Evolutionary conservation across 139 green algal species (phyloP), one percentile per base, ranked within the genome.

Genomic region (Klebsormidium nitens): DNA sequence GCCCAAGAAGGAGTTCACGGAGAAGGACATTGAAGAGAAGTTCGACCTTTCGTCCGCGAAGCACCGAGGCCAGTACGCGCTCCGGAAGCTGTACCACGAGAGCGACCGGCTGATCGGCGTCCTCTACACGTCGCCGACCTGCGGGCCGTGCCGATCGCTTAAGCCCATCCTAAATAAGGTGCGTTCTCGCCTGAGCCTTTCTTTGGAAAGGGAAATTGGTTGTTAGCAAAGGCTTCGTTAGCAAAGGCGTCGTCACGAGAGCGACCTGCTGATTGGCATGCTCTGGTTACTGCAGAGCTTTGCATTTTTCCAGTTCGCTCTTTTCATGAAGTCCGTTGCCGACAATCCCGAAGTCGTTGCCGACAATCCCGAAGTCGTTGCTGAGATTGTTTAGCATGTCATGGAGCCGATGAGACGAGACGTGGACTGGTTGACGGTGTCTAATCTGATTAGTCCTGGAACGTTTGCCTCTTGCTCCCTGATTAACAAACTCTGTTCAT

Each of bases 31-130:
- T 8, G 65, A 64, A 34, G 66, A 65, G 44, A 76, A 64, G 23
- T 89, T 93, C 60, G 87, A 95, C 75, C 65, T 83, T 34, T 61
- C 5, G 4, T 42, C 46, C 1, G 83, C 85, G 57, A 84, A 84
- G 66, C 89, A 97, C 84, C 85, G 81, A 63, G 93, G 93, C 1
- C 69, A 98, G 84, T 92, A 88, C 64, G 94, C 93, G 11, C 82
- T 98, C 57, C 85, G 94, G 1, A 93, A 91, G 82, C 86, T 99
- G n/a, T 99, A 99, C 78, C 94, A 99, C 69, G 91, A 96, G 79
- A 90, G 70, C 36, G 68, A 87, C 46, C 81, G 93, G 5, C 77
- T 85, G 39, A 29, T 98, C 0, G 72, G 77, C 1, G 94, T 99
- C 59, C 74, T 98, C 42, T 99, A 99, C 88, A 96, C 89, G 1